Evolutionary conservation across 2,329 filamentous ascomycete species (phyloP).

Genomic region (Triangularia setosa): DNA sequence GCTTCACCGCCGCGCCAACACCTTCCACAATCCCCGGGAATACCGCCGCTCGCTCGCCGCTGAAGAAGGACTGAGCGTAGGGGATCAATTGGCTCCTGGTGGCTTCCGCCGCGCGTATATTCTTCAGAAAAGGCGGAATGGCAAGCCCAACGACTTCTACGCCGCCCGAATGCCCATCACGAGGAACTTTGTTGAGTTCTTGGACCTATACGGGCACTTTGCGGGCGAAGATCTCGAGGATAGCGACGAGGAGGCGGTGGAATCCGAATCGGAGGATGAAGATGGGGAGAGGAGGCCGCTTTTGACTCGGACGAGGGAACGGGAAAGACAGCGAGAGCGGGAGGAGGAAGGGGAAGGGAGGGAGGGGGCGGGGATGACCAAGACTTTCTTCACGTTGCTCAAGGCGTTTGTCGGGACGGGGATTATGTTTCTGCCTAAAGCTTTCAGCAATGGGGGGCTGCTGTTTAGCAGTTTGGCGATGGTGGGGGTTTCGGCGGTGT

Average conservation of each 20-base stretch:
- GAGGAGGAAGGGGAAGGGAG: conserved; percentile 28
- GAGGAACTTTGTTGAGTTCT: conserved; percentile 68
- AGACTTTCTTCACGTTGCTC: conserved; percentile 73
- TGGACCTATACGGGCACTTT: conserved; percentile 72
- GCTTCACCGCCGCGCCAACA: conserved; percentile 54
- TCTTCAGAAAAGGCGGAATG: conserved; percentile 32
- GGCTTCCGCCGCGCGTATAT: conserved; percentile 49
- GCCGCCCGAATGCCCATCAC: conserved; percentile 54
- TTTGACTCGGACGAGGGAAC: conserved; percentile 41
- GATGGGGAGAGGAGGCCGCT: conserved; percentile 57
- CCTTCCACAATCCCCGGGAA: conserved; percentile 56
- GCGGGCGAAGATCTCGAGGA: conserved; percentile 66
- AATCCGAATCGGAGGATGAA: conserved; percentile 43
- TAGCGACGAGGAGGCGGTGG: conserved; percentile 56
- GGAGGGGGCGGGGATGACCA: conserved; percentile 63
- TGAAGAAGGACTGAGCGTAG: conserved; percentile 29
- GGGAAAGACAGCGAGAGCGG: conserved; percentile 37
- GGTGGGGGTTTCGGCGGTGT: conserved; percentile 60
- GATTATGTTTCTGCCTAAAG: conserved; percentile 78
- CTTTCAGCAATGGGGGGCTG: conserved; percentile 73
- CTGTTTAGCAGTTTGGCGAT: conserved; percentile 69
- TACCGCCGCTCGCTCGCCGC: conserved; percentile 18
- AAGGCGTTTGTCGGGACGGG: conserved; percentile 78
- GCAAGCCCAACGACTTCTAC: conserved; percentile 29
- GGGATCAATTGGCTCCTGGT: conserved; percentile 42